Percentiles rank a stretch among this genome's conserved stretches.
phyloP scores from a whole-genome alignment of 495 filamentous ascomycete genomes.

The Penicillium mononematosum region DNA sequence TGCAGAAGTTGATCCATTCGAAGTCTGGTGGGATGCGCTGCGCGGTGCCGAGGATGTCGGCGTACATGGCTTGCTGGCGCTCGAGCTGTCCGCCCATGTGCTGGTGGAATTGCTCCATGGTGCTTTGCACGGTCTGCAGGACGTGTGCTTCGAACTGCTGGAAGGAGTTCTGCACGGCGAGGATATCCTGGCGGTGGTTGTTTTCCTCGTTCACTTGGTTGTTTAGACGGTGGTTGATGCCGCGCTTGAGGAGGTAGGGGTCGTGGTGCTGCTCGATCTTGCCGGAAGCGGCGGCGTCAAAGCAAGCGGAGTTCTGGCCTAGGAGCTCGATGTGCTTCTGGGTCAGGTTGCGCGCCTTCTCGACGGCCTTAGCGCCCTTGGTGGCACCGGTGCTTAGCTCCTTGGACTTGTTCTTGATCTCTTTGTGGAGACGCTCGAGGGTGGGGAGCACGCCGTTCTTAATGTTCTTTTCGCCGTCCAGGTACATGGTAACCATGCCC shows the following conservation, averaged over 20 bases:
- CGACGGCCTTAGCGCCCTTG: constrained; percentile 83
- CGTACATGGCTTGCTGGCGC: constrained; percentile 72
- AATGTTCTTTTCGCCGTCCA: constrained; percentile 83
- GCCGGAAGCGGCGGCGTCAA: constrained; percentile 63
- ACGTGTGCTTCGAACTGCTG: constrained; percentile 84
- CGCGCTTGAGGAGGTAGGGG: constrained; percentile 83
- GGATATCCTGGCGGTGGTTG: constrained; percentile 84
- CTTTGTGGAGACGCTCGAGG: constrained; percentile 85
- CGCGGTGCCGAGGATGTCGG: constrained; percentile 73
- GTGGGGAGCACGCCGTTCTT: constrained; percentile 81
- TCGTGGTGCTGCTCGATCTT: constrained; percentile 70
- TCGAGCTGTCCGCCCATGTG: constrained; percentile 78
- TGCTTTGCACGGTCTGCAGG: constrained; percentile 75
- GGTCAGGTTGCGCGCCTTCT: constrained; percentile 79
- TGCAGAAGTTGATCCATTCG: constrained; percentile 83
- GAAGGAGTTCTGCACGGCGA: constrained; percentile 86
- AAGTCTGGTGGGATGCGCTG: constrained; percentile 85
- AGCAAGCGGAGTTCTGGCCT: constrained; percentile 73
- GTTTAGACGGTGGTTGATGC: constrained; percentile 76
- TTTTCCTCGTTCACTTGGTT: constrained; percentile 95
- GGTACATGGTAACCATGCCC: constrained; percentile 80
- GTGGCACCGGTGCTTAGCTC: constrained; percentile 80
- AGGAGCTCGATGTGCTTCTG: constrained; percentile 97
- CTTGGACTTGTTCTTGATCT: constrained; percentile 94
- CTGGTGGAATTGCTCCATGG: constrained; percentile 75